Conservation (phyloP, 2,329 filamentous ascomycete genomes). For the Annulohypoxylon truncatum region DNA sequence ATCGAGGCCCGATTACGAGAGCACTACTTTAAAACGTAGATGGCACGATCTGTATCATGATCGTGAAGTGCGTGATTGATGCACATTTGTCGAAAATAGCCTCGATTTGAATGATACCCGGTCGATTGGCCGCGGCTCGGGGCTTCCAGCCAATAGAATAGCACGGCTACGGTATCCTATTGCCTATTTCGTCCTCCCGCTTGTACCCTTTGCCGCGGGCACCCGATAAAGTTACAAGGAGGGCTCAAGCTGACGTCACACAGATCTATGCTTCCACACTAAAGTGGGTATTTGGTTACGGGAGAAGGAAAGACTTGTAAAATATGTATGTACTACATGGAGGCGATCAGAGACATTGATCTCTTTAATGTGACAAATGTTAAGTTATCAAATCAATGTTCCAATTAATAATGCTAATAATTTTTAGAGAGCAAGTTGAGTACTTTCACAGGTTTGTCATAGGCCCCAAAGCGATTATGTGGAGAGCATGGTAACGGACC, state of each 20-base stretch:
- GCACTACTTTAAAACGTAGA: background rate
- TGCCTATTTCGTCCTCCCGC: conserved; percentile 27
- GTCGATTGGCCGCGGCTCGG: background rate
- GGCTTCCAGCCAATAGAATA: conserved; percentile 21
- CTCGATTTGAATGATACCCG: too few relatives aligned
- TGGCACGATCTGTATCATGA: background rate
- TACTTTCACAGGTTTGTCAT: background rate
- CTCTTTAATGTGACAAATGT: too few relatives aligned
- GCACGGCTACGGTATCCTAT: background rate
- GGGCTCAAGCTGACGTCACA: conserved; percentile 24
- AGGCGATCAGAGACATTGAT: too few relatives aligned
- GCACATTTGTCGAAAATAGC: background rate
- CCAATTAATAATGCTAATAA: too few relatives aligned
- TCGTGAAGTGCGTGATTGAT: too few relatives aligned
- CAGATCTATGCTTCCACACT: background rate
- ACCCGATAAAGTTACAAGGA: conserved; percentile 18
- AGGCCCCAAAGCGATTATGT: background rate
- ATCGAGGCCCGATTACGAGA: background rate
- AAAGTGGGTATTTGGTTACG: background rate
- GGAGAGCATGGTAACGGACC: background rate
- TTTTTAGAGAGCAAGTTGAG: too few relatives aligned
- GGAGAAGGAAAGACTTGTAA: too few relatives aligned
- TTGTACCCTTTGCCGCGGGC: conserved; percentile 13
- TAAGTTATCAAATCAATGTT: background rate
- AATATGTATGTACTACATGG: too few relatives aligned